Percentiles rank a stretch among this genome's conserved stretches.
phyloP scores from a whole-genome alignment of 169 alveolate species.

The Plasmodium sp. region DNA sequence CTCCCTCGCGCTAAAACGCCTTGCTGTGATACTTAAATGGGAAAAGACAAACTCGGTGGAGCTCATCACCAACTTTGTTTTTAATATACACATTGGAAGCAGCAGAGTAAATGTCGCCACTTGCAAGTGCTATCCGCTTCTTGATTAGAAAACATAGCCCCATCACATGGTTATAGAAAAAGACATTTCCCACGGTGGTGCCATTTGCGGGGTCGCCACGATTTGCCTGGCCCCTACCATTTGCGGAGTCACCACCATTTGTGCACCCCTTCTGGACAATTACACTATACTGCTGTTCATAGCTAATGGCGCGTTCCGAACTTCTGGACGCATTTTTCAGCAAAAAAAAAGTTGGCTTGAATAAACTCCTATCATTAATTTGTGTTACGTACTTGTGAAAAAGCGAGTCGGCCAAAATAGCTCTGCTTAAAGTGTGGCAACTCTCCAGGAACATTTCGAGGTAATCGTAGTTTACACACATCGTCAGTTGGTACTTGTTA shows the following conservation, averaged over 20 bases:
- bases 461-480: constrained; percentile 70
- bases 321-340: constrained; percentile 11
- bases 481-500: constrained; percentile 75
- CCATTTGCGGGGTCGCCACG: not conserved
- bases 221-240: not conserved
- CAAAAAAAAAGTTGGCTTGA: constrained; percentile 44
- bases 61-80: not conserved
- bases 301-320: not conserved
- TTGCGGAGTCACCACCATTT: not conserved
- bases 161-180: constrained; percentile 47
- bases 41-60: constrained; percentile 20
- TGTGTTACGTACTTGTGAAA: constrained; percentile 30
- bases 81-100: constrained; percentile 40
- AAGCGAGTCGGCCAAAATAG: not conserved
- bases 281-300: constrained; percentile 21
- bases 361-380: constrained; percentile 20
- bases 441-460: constrained; percentile 9
- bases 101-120: constrained; percentile 1
- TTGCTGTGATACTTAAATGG: not conserved
- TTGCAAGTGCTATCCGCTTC: constrained; percentile 11
- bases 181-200: constrained; percentile 26
- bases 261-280: not conserved
- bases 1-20: not conserved
- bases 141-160: constrained; percentile 63
- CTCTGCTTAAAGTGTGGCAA: not conserved